Conservation (phyloP, 106 monocot genomes). For the Dendrobium officinale region DNA sequence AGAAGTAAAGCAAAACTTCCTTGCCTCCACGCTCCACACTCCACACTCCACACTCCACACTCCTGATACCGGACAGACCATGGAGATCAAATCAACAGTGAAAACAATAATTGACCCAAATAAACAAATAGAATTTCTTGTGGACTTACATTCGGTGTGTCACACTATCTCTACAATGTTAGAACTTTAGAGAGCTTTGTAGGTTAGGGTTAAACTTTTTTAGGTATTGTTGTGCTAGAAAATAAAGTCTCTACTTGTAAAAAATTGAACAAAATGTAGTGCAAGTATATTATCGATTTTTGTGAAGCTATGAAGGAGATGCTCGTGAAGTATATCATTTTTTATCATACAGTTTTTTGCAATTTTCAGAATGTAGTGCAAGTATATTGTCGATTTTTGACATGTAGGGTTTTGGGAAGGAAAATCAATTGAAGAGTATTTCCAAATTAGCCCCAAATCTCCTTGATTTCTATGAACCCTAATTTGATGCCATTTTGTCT, state of each 20-base stretch:
- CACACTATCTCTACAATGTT: neutral
- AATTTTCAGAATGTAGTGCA: too few species aligned
- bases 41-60: neutral
- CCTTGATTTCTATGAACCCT: too few species aligned
- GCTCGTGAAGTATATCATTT: neutral
- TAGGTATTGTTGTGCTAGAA: neutral
- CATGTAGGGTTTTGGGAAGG: too few species aligned
- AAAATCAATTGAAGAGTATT: too few species aligned
- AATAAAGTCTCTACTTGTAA: neutral
- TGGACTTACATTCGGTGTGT: neutral
- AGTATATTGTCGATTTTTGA: too few species aligned
- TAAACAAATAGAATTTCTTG: neutral
- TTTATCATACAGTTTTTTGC: too few species aligned
- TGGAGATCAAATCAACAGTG: neutral
- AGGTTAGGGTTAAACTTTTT: neutral
- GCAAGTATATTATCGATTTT: neutral
- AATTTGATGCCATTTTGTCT: too few species aligned
- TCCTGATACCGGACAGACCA: neutral
- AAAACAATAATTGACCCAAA: neutral
- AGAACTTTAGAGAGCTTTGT: neutral
- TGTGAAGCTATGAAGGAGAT: neutral
- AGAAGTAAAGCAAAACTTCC: neutral
- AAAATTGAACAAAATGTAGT: neutral
- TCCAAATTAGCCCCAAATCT: too few species aligned
- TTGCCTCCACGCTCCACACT: neutral